Base-by-base conservation (phyloP, 139 green algal species). In the Coccomyxa sp. region DNA sequence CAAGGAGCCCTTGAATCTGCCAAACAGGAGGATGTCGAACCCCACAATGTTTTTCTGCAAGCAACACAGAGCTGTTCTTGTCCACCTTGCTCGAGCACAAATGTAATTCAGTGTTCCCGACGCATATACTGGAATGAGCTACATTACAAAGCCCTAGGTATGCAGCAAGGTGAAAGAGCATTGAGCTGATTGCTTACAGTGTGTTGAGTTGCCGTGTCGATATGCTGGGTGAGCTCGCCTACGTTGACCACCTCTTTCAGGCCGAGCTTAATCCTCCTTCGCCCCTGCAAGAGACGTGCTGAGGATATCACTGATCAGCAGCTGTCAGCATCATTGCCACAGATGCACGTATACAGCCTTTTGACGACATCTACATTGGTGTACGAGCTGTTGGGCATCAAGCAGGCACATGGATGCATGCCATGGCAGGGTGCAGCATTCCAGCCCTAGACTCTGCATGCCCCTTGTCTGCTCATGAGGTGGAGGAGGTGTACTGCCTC, bases 251-350 rank as follows among this genome's bases (percentile, higher is more conserved):
- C 92, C 64, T 93, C 87, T 1, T 92, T 76, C 39, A 96, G 81
- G 0, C 92, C 93, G 12, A 97, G 89, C 86, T 95, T 96, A 24
- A 92, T 94, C 31, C 89, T 86, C 70, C 88, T 87, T 7, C 84
- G 78, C 14, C 93, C 93, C 87, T 93, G 82, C 29, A n/a, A n/a
- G n/a, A n/a, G n/a, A n/a, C n/a, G n/a, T n/a, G n/a, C n/a, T n/a
- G n/a, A n/a, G n/a, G n/a, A n/a, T n/a, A n/a, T n/a, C n/a, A n/a
- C n/a, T n/a, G n/a, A n/a, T n/a, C n/a, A n/a, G n/a, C n/a, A n/a
- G n/a, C n/a, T n/a, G n/a, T n/a, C n/a, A n/a, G n/a, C n/a, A n/a
- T n/a, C n/a, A n/a, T n/a, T n/a, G n/a, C n/a, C n/a, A n/a, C n/a
- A n/a, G n/a, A n/a, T n/a, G n/a, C n/a, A n/a, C n/a, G n/a, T n/a